A percentile compares a stretch with the other conserved stretches of the same genome.
Conservation (phyloP, 202 grass and related monocot species). For the Panicum hallii region DNA sequence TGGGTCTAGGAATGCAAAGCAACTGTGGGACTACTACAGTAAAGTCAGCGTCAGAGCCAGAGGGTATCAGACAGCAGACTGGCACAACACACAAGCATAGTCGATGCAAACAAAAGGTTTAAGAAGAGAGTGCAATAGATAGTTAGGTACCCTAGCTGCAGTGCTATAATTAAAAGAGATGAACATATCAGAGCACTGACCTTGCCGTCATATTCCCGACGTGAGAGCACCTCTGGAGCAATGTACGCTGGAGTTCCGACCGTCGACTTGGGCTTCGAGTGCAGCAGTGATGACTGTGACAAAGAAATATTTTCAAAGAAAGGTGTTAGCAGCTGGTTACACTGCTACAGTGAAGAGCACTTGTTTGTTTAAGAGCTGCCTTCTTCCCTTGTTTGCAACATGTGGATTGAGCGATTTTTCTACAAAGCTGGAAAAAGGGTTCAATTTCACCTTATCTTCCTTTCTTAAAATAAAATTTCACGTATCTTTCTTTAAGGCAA, state of each 20-base stretch:
- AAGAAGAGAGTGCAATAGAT: not conserved
- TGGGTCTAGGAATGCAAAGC: conserved; percentile 30
- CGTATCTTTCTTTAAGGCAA: not conserved
- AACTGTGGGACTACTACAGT: not conserved
- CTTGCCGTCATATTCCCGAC: conserved; percentile 91
- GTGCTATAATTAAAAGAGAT: not conserved
- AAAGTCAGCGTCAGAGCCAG: not conserved
- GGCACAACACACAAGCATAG: conserved; percentile 35
- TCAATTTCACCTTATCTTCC: not conserved
- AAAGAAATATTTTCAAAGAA: conserved; percentile 43
- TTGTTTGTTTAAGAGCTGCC: not conserved
- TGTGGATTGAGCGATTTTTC: conserved; percentile 3
- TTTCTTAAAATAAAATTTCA: conserved; percentile 3
- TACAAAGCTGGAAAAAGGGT: not conserved
- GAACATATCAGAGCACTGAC: conserved; percentile 51
- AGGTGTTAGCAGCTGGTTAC: not conserved
- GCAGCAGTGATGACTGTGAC: conserved; percentile 75
- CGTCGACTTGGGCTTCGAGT: conserved; percentile 91
- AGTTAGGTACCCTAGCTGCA: not conserved
- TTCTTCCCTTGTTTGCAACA: not conserved
- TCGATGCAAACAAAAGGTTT: not conserved
- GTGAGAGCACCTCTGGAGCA: conserved; percentile 82
- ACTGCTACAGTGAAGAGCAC: not conserved
- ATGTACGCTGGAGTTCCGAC: conserved; percentile 95
- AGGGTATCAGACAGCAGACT: conserved; percentile 1